Evolutionary conservation across 495 filamentous ascomycete genomes (phyloP).

Genomic region (Tuber melanosporum): DNA sequence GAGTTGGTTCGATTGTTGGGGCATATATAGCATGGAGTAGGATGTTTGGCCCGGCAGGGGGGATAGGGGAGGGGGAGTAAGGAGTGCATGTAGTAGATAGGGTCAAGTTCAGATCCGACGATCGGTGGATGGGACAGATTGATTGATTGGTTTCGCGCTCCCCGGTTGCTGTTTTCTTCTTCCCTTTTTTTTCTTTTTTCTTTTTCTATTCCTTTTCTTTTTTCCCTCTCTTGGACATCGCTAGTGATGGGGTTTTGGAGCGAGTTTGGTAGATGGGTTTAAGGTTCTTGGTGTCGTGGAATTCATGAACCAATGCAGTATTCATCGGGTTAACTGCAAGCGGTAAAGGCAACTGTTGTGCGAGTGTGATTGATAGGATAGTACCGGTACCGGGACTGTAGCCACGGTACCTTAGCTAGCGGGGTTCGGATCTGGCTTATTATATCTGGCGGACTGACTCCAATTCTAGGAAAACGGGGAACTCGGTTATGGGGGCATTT

Average conservation of each 20-base stretch:
- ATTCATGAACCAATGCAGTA: background rate
- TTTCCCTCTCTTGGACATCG: background rate
- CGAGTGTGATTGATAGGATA: background rate
- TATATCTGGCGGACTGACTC: background rate
- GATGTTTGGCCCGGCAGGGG: background rate
- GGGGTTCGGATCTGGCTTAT: background rate
- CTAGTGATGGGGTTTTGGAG: background rate
- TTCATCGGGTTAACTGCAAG: background rate
- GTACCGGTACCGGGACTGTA: background rate
- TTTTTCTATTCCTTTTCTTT: background rate
- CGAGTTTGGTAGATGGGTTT: background rate
- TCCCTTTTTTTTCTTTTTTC: background rate
- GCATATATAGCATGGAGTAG: background rate
- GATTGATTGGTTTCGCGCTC: background rate
- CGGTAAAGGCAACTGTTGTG: background rate
- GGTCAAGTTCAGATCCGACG: background rate
- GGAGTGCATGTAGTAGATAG: background rate
- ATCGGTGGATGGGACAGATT: background rate
- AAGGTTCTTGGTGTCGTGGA: background rate
- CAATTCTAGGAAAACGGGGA: background rate
- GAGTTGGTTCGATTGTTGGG: background rate
- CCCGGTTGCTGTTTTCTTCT: background rate
- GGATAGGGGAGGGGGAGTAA: background rate
- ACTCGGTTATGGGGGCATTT: background rate
- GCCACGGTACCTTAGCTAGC: background rate